Evolutionary conservation across 2,329 filamentous ascomycete species (phyloP).

Genomic region (Penicillium decumbens): DNA sequence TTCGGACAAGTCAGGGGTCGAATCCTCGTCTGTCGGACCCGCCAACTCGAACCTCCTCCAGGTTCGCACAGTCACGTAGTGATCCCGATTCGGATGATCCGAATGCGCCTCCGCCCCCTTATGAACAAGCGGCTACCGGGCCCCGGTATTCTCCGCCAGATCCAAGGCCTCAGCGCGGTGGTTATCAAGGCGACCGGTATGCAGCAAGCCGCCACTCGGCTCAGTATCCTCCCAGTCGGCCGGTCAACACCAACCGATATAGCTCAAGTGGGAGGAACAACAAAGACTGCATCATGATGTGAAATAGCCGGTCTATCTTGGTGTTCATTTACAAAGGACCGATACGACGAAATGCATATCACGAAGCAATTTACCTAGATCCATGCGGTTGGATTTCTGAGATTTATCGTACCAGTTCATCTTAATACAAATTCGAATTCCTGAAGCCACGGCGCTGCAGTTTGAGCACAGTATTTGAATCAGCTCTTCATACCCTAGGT

Average conservation of each 20-base stretch:
- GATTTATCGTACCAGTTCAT: background rate
- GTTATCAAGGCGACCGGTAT: constrained; percentile 21
- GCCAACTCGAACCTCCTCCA: constrained; percentile 19
- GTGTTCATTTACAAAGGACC: background rate
- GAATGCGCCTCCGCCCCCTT: constrained; percentile 56
- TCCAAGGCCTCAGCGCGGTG: constrained; percentile 34
- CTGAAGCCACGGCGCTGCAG: constrained; percentile 10
- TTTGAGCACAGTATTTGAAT: background rate
- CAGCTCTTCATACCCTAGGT: too few species aligned
- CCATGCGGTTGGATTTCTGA: background rate
- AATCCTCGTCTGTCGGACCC: constrained; percentile 13
- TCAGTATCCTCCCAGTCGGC: constrained; percentile 4
- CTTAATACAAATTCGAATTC: background rate
- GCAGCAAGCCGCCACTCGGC: constrained; percentile 15
- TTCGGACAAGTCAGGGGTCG: constrained; percentile 10
- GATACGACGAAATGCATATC: constrained; percentile 14
- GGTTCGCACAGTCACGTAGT: constrained; percentile 12
- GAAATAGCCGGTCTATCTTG: constrained; percentile 6
- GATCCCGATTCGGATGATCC: constrained; percentile 42
- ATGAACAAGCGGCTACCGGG: constrained; percentile 59
- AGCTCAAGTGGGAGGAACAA: constrained; percentile 15
- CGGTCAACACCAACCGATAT: constrained; percentile 6
- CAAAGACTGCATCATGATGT: constrained; percentile 44
- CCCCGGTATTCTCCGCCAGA: constrained; percentile 53
- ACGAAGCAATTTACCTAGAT: constrained; percentile 9